Evolutionary conservation across 1,284 basidiomycete genomes (phyloP).

Genomic region (Ustilago loliicola): DNA sequence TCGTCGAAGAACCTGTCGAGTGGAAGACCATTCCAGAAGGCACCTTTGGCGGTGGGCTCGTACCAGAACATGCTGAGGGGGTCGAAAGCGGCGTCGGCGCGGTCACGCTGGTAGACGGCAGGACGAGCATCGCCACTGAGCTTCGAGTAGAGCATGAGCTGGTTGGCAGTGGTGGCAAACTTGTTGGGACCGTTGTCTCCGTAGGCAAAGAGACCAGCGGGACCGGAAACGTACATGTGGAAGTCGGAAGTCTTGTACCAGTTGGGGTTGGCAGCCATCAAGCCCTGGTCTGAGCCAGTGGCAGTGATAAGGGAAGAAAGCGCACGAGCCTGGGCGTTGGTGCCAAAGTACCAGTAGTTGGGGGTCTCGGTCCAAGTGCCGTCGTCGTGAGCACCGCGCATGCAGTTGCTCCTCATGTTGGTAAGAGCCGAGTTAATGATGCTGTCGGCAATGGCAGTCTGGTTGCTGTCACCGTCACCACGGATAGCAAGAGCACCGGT

Average conservation of each 20-base stretch:
- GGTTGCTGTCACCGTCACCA: conserved; percentile 78
- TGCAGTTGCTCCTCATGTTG: conserved; percentile 86
- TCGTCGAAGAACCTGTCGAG: conserved; percentile 84
- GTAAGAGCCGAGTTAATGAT: conserved; percentile 79
- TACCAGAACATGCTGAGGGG: conserved; percentile 99
- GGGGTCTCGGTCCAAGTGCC: conserved; percentile 96
- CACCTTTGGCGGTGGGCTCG: conserved; percentile 82
- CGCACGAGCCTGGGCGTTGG: conserved; percentile 93
- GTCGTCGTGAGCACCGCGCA: conserved; percentile 76
- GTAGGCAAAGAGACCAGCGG: conserved; percentile 89
- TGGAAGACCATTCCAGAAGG: conserved; percentile 88
- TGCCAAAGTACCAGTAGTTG: conserved; percentile 77
- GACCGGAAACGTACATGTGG: conserved; percentile 90
- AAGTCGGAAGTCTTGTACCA: conserved; percentile 83
- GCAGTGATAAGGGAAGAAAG: conserved; percentile 84
- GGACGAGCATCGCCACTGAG: conserved; percentile 75
- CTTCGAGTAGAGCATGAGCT: conserved; percentile 62
- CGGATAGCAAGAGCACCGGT: conserved; percentile 90
- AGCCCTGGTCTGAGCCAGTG: conserved; percentile 83
- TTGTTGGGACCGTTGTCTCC: conserved; percentile 97
- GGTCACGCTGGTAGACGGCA: conserved; percentile 92
- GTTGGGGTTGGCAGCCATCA: conserved; percentile 74
- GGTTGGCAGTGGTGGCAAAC: conserved; percentile 75
- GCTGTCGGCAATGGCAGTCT: conserved; percentile 78
- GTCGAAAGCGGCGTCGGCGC: conserved; percentile 81